These are phyloP conservation scores for Jaapia argillacea DNA, from an alignment of 768 basidiomycete species.

Conservation along the genomic window DNA sequence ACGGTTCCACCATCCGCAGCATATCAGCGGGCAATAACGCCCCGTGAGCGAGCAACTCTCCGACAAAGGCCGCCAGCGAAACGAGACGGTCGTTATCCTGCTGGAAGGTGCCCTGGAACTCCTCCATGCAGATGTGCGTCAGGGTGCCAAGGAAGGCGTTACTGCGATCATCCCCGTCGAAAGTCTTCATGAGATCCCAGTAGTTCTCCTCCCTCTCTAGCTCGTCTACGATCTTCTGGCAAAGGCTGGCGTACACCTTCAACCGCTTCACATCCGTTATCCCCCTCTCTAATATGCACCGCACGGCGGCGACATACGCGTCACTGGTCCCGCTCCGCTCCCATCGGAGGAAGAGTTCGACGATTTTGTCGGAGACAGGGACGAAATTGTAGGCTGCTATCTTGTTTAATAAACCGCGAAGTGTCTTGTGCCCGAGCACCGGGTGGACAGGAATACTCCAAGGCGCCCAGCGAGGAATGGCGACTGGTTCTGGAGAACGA, in stretches of 20 bases:
- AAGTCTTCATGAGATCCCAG: slow-evolving; percentile 15
- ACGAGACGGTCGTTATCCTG: slow-evolving; percentile 6
- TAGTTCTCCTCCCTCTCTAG: slow-evolving; percentile 21
- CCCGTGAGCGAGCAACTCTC: slow-evolving; percentile 14
- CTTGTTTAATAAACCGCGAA: slow-evolving; percentile 51
- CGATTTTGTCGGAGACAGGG: slow-evolving; percentile 37
- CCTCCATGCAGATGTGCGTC: slow-evolving; percentile 8
- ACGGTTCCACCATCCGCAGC: slow-evolving; percentile 9
- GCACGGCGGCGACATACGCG: slow-evolving; percentile 39
- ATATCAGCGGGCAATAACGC: slow-evolving; percentile 12
- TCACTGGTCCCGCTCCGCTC: slow-evolving; percentile 35
- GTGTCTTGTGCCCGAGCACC: slow-evolving; percentile 34
- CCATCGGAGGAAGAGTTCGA: slow-evolving; percentile 38
- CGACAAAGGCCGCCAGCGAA: slow-evolving; percentile 9
- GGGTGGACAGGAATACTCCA: slow-evolving; percentile 19
- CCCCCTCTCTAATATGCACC: slow-evolving; percentile 43
- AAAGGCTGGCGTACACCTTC: slow-evolving; percentile 41
- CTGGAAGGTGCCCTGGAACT: slow-evolving; percentile 5
- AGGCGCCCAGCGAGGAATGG: slow-evolving; percentile 14
- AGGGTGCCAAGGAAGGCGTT: slow-evolving; percentile 9
- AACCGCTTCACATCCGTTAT: slow-evolving; percentile 41
- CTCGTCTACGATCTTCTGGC: slow-evolving; percentile 34
- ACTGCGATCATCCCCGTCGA: slow-evolving; percentile 7
- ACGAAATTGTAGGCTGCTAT: slow-evolving; percentile 42
- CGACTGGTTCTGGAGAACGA: neutral